Percentiles rank a stretch among this genome's conserved stretches.
phyloP scores from a whole-genome alignment of 805 yeast species.

The Spencermartinsiella europaea region DNA sequence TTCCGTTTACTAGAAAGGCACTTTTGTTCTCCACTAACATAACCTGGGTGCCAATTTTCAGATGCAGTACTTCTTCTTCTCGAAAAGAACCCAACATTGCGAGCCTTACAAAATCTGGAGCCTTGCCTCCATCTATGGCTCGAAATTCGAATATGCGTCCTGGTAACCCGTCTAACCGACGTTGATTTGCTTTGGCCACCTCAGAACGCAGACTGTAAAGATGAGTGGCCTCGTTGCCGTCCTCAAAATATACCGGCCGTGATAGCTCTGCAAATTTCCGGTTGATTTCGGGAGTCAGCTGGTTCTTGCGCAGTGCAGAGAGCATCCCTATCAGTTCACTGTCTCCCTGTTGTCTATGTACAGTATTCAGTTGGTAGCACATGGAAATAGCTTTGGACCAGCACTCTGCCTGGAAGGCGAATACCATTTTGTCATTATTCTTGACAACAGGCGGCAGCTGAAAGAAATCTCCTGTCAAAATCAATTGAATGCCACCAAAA shows the following conservation, averaged over 20 bases:
- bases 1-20: slow-evolving; percentile 76
- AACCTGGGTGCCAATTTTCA: slow-evolving; percentile 87
- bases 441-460: slow-evolving; percentile 81
- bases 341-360: slow-evolving; percentile 78
- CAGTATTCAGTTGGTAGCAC: slow-evolving; percentile 64
- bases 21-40: slow-evolving; percentile 75
- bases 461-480: slow-evolving; percentile 88
- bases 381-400: slow-evolving; percentile 65
- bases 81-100: slow-evolving; percentile 53
- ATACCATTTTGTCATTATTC: slow-evolving; percentile 32
- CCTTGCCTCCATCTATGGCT: slow-evolving; percentile 40
- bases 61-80: slow-evolving; percentile 58
- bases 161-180: slow-evolving; percentile 44
- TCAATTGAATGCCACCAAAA: slow-evolving; percentile 89
- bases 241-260: slow-evolving; percentile 51
- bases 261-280: slow-evolving; percentile 46
- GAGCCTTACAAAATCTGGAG: slow-evolving; percentile 24
- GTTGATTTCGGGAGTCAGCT: slow-evolving; percentile 46
- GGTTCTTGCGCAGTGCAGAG: slow-evolving; percentile 74
- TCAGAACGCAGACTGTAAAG: slow-evolving; percentile 78
- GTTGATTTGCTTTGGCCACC: slow-evolving; percentile 69
- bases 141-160: slow-evolving; percentile 43
- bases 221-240: slow-evolving; percentile 86
- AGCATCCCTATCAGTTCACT: slow-evolving; percentile 67
- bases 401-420: slow-evolving; percentile 66